Conservation (phyloP, 768 basidiomycete genomes). For the Flagelloscypha sp. region DNA sequence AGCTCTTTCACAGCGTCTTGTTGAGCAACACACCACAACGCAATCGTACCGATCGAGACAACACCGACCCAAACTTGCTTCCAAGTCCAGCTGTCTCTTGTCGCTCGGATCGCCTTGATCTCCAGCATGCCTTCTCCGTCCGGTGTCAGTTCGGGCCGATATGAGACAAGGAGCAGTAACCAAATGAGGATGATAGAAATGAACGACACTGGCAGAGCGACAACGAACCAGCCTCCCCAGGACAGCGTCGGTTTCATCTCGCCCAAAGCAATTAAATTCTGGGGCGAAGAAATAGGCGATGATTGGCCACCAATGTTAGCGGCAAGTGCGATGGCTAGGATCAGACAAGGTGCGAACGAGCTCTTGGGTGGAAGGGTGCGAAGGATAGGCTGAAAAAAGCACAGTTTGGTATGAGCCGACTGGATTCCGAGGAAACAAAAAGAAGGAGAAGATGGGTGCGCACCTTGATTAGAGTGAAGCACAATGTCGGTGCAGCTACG, state of each 20-base stretch:
- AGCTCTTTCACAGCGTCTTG: slow-evolving; percentile 58
- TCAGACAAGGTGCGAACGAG: slow-evolving; percentile 81
- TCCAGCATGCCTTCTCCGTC: slow-evolving; percentile 71
- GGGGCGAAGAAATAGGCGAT: slow-evolving; percentile 95
- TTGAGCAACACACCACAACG: slow-evolving; percentile 84
- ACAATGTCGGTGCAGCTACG: slow-evolving; percentile 94
- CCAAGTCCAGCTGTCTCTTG: slow-evolving; percentile 68
- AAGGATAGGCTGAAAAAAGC: slow-evolving; percentile 73
- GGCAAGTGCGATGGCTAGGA: slow-evolving; percentile 94
- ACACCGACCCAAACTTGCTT: slow-evolving; percentile 89
- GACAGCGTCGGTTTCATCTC: slow-evolving; percentile 79
- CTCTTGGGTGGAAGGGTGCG: slow-evolving; percentile 84
- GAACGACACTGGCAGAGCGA: slow-evolving; percentile 84
- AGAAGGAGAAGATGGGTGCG: slow-evolving; percentile 17
- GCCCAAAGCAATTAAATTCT: slow-evolving; percentile 90
- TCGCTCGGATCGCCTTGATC: slow-evolving; percentile 79
- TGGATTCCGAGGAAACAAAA: too few species aligned
- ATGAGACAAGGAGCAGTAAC: slow-evolving; percentile 78
- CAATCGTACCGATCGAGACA: slow-evolving; percentile 80
- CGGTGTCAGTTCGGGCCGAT: slow-evolving; percentile 63
- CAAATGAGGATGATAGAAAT: slow-evolving; percentile 87
- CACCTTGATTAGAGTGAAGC: slow-evolving; percentile 92
- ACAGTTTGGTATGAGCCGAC: too few species aligned
- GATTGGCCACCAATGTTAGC: slow-evolving; percentile 97
- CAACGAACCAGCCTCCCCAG: slow-evolving; percentile 92